Conservation (phyloP, 148 eudicot species). For the Nyssa sinensis region DNA sequence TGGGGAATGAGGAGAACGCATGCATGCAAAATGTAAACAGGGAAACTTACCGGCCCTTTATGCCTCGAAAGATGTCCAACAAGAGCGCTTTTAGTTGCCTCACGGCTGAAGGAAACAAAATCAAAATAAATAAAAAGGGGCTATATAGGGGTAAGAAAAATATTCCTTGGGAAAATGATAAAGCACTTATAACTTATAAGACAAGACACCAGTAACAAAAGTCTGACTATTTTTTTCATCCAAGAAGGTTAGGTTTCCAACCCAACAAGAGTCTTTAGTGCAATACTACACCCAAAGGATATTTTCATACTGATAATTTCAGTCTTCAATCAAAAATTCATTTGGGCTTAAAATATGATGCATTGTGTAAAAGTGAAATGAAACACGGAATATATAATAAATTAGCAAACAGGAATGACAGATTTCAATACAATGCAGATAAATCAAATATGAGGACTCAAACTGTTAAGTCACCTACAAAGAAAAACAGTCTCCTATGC, state of each 20-base stretch:
- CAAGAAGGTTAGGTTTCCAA: not conserved
- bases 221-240: not conserved
- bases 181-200: not conserved
- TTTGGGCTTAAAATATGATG: not conserved
- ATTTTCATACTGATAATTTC: not conserved
- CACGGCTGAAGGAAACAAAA: slow-evolving; percentile 39
- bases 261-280: not conserved
- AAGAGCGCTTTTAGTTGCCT: slow-evolving; percentile 47
- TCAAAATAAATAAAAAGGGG: not conserved
- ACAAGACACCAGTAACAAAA: not conserved
- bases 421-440: not conserved
- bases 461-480: no score
- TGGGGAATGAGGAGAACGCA: not conserved
- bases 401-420: not conserved
- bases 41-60: slow-evolving; percentile 73
- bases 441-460: not conserved
- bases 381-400: not conserved
- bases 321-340: not conserved
- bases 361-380: not conserved
- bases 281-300: no score
- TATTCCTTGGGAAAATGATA: not conserved
- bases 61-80: slow-evolving; percentile 65
- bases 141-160: not conserved
- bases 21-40: not conserved
- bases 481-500: no score